Conservation (phyloP, 805 yeast species). For the Candida tammaniensis region DNA sequence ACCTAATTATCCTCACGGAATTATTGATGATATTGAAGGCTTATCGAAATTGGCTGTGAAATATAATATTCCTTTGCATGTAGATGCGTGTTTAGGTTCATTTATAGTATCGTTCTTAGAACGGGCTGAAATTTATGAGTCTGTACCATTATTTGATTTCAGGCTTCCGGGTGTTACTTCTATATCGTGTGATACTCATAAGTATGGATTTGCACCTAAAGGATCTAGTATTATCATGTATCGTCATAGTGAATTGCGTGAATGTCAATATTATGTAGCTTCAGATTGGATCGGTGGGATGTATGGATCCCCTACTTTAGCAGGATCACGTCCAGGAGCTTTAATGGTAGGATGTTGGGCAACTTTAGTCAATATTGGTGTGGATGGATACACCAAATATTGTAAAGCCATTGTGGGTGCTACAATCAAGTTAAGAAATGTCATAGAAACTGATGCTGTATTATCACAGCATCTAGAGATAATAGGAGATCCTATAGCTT, state of each 20-base stretch:
- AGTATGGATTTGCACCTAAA: constrained; percentile 97
- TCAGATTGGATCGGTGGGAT: constrained; percentile 93
- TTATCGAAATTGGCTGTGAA: constrained; percentile 63
- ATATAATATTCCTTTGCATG: constrained; percentile 82
- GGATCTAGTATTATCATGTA: constrained; percentile 94
- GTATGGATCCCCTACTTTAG: constrained; percentile 94
- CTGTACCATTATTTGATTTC: constrained; percentile 71
- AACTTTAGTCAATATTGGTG: constrained; percentile 78
- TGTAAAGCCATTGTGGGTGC: constrained; percentile 67
- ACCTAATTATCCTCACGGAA: constrained; percentile 96
- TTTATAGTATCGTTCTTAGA: constrained; percentile 80
- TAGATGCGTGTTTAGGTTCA: constrained; percentile 94
- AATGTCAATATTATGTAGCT: constrained; percentile 78
- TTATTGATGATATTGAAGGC: constrained; percentile 81
- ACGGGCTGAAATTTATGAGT: constrained; percentile 49
- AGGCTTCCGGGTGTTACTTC: constrained; percentile 89
- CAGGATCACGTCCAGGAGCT: constrained; percentile 97
- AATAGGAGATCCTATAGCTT: constrained; percentile 80
- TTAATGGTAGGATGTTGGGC: constrained; percentile 99
- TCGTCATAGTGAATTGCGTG: constrained; percentile 62
- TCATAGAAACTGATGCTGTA: constrained; percentile 44
- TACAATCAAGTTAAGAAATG: constrained; percentile 53
- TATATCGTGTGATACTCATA: constrained; percentile 98
- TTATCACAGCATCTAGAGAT: constrained; percentile 54
- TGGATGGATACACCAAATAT: constrained; percentile 70